Evolutionary conservation across 2,329 filamentous ascomycete species (phyloP), one percentile per base, ranked within the genome.

Genomic region (Aspergillus versicolor): DNA sequence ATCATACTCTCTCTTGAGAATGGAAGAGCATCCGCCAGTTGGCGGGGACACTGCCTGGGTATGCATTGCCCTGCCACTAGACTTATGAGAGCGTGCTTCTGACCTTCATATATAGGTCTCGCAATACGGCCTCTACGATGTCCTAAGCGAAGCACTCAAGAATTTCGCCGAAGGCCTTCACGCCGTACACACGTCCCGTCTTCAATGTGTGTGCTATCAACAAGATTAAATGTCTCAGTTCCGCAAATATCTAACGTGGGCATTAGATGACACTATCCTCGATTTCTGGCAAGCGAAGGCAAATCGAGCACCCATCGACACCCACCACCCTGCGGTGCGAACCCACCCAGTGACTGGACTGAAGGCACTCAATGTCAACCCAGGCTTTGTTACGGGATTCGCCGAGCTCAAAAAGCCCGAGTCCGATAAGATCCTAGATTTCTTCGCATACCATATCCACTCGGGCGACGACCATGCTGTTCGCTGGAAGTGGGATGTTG

Each of bases 21-120:
- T 82, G 76, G 77, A 82, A 62, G 77, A 80, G 52, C 77, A 80
- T 56, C 79, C 80, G 0, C 68, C 69, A 7, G 75, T 79, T 5
- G 79, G 79, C 2, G 79, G 78, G 0, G 79, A 81, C 56, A 81
- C 79, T 2, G 76, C 77, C 2, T 80, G 78, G 78, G 72, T 80
- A 17, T 30, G 12, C 22, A 15, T 24, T 11, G 4, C n/a, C 22
- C 6, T 22, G 12, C 8, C 13, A 21, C 24, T 11, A 19, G 38
- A 15, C 19, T 5, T 13, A 19, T 30, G 27, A 30, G 3, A 30
- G 3, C 27, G 27, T 30, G 27, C 27, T 30, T 30, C 27, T 30
- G 27, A 30, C 27, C 27, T 11, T 9, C 27, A 30, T 0, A 37
- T 0, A 9, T 24, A 69, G 66, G 61, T 70, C 17, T 81, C 78